These are phyloP conservation scores for Tothia fuscella DNA, from an alignment of 2,329 filamentous ascomycete species.

Conservation along the genomic window DNA sequence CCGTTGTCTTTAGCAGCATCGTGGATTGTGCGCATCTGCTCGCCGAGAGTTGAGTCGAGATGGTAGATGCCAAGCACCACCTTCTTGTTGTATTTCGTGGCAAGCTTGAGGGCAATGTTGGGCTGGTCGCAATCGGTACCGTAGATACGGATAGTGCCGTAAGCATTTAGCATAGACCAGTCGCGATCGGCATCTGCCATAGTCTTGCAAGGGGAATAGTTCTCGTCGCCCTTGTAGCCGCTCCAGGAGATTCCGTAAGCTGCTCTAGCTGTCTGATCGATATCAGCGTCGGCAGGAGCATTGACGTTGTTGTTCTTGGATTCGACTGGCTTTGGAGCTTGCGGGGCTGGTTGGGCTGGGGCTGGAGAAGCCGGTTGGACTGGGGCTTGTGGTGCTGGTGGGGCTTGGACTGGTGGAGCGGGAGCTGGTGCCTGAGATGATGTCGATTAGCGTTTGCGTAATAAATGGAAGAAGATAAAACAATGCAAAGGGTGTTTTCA, in stretches of 20 bases:
- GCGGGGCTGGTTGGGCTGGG: conserved; percentile 11
- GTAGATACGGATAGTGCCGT: conserved; percentile 61
- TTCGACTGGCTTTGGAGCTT: neutral
- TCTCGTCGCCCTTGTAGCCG: conserved; percentile 42
- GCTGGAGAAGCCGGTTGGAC: conserved; percentile 12
- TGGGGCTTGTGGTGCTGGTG: conserved; percentile 8
- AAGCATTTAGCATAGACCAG: conserved; percentile 46
- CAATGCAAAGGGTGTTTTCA: too few relatives aligned
- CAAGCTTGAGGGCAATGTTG: conserved; percentile 47
- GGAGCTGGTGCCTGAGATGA: conserved; percentile 13
- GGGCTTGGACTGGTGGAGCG: conserved; percentile 9
- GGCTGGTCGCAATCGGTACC: conserved; percentile 71
- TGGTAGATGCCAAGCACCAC: conserved; percentile 67
- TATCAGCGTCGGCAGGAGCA: conserved; percentile 1
- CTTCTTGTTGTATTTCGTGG: conserved; percentile 51
- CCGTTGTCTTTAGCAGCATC: conserved; percentile 34
- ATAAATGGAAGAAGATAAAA: too few relatives aligned
- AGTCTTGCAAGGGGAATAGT: conserved; percentile 48
- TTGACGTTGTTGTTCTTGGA: neutral
- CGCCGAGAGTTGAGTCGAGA: conserved; percentile 37
- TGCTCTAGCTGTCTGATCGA: neutral
- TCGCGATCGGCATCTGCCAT: conserved; percentile 51
- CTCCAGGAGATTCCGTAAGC: conserved; percentile 44
- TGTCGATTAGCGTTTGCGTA: neutral
- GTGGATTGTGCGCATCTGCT: conserved; percentile 50